Evolutionary conservation across 2,329 filamentous ascomycete species (phyloP), one percentile per base, ranked within the genome.

Genomic region (Ophiostoma perfectum): DNA sequence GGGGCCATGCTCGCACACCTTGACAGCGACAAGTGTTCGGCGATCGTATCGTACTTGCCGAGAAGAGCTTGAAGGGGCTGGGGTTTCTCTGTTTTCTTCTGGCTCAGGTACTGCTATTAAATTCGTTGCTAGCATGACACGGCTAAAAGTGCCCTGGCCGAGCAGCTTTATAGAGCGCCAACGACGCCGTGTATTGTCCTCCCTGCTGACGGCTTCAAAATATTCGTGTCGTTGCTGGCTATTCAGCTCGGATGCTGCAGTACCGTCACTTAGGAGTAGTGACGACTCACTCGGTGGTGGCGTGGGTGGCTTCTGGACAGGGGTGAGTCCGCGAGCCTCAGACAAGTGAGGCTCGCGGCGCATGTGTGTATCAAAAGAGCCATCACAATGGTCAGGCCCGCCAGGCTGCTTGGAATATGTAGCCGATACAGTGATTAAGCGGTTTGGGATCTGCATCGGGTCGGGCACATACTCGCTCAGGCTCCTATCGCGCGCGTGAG

Each of bases 61-160:
- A 76, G 67, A 76, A 75, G 75, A 72, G 1, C 74, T 74, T 11
- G 74, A 67, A 1, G 71, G 69, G 77, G 78, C 71, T 75, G 79
- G 75, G 73, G 76, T 72, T 72, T 78, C 74, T 73, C 75, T 69
- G 72, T 67, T 70, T 3, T 71, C 76, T 69, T 81, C 78, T 41
- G 83, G 81, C 9, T 81, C 76, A 0, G 71, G 68, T 1, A 71
- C 64, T 11, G 81, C 78, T 55, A 87, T 84, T 75, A 96, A 88
- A 74, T 90, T 92, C 11, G 93, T 96, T 4, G 93, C 95, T 58
- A 99, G 82, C 79, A 96, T 90, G 27, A 99, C 95, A 75, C 91
- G 91, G 77, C 93, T 97, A 77, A 99, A 99, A 0, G 95, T 97
- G 49, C 95, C 95, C 74, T 97, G 92, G 5, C 95, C 95, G 5